A percentile compares a stretch with the other conserved stretches of the same genome.
phyloP scores from a whole-genome alignment of 208 protist genomes.

The Leishmania mexicana region DNA sequence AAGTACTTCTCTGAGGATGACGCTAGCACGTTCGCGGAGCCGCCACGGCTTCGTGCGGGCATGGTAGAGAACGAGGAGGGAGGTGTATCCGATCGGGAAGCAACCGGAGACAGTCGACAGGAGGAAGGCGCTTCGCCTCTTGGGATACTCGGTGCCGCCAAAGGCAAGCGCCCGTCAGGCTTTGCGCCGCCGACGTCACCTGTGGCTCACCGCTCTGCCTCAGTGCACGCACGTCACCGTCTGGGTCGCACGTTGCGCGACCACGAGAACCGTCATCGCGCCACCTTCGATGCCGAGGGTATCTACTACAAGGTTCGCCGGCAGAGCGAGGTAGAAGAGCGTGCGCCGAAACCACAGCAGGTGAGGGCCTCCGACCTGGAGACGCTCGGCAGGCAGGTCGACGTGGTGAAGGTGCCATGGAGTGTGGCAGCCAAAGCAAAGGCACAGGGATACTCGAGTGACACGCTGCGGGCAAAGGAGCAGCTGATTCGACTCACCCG shows the following conservation, averaged over 20 bases:
- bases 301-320: constrained; percentile 82
- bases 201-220: neutral
- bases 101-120: neutral
- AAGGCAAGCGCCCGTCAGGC: neutral
- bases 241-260: constrained; percentile 68
- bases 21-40: constrained; percentile 60
- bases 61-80: neutral
- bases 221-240: constrained; percentile 56
- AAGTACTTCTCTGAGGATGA: constrained; percentile 90
- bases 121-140: neutral
- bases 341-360: constrained; percentile 58
- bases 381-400: constrained; percentile 14
- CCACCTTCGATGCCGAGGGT: constrained; percentile 90
- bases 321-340: constrained; percentile 55
- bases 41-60: constrained; percentile 55
- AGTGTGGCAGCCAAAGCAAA: constrained; percentile 71
- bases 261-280: constrained; percentile 76
- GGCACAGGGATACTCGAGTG: constrained; percentile 64
- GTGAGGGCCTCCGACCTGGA: constrained; percentile 67
- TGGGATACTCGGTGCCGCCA: no score
- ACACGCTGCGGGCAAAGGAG: constrained; percentile 84
- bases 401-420: constrained; percentile 91
- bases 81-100: neutral
- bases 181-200: neutral
- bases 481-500: constrained; percentile 82